Evolutionary conservation across 495 filamentous ascomycete species (phyloP), one percentile per base, ranked within the genome.

Genomic region (Talaromyces nanjingensis): DNA sequence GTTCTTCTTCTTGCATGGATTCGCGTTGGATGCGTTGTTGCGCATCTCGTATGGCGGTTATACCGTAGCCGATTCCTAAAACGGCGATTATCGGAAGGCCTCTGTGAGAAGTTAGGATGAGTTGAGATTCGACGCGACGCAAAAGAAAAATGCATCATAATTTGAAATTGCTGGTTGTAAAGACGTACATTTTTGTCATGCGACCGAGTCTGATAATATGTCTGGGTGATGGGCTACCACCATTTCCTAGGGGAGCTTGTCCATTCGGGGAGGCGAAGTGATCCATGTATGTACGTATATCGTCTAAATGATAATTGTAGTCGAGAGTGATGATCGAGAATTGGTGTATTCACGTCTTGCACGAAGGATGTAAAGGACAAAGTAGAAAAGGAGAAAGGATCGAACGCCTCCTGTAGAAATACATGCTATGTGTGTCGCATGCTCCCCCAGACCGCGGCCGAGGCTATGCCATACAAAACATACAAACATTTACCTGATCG

Each of bases 1-100:
- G 75, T 34, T 75, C 67, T 63, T 76, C 68, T 62, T 77, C 77
- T 27, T 74, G 60, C 27, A 62, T 20, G 27, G 39, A 52, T 49
- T 62, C 34, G 8, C 27, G 60, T 62, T 62, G 60, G 9, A 53
- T 49, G 18, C 20, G 60, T 33, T 49, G 22, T 25, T 62, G 60
- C 8, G 45, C 60, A 18, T 62, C 29, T 6, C 42, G 24, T 20
- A 62, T 4, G 4, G 60, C 45, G 25, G 60, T 31, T 22, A 62
- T 53, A 18, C 60, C 60, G 33, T 62, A 62, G 60, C 60, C 60
- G 45, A 62, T 39, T 3, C 60, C 60, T 25, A 62, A 47, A 14
- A 54, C 60, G 24, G 60, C 60, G 29, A 62, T 53, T 11, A 62
- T 42, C 60, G 60, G 60, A 53, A 62, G 4, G 29, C 60, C 60